Percentiles rank a stretch among this genome's conserved stretches.
These are phyloP conservation scores for Apiospora koreana DNA, from an alignment of 2,329 filamentous ascomycete genomes.

Conservation along the genomic window DNA sequence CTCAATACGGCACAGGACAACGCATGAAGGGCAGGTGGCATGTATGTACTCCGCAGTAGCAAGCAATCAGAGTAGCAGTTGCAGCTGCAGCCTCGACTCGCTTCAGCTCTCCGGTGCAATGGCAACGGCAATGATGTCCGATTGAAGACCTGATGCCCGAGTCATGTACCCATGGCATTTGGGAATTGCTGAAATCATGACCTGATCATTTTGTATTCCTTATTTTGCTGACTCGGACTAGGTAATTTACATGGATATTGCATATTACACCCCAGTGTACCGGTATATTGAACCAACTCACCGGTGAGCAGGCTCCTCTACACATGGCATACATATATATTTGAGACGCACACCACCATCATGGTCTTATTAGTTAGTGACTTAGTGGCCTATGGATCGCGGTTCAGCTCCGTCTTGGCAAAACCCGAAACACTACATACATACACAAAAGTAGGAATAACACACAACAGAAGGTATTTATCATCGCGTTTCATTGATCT, in stretches of 20 bases:
- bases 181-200: background rate
- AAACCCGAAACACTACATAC: background rate
- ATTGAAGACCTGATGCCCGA: background rate
- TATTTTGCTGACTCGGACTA: background rate
- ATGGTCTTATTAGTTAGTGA: no score
- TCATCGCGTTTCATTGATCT: slow-evolving; percentile 11
- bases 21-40: background rate
- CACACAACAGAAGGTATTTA: background rate
- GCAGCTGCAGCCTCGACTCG: background rate
- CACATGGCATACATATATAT: background rate
- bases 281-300: background rate
- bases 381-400: no score
- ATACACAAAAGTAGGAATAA: background rate
- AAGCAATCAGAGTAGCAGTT: no score
- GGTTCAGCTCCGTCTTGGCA: background rate
- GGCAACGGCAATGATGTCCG: background rate
- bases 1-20: background rate
- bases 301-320: background rate
- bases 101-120: background rate
- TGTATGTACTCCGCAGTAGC: no score
- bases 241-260: background rate
- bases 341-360: background rate
- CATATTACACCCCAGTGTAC: background rate
- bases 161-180: background rate
- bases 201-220: background rate